Evolutionary conservation across 805 yeast species (phyloP).

Genomic region (Ogataea corticis): DNA sequence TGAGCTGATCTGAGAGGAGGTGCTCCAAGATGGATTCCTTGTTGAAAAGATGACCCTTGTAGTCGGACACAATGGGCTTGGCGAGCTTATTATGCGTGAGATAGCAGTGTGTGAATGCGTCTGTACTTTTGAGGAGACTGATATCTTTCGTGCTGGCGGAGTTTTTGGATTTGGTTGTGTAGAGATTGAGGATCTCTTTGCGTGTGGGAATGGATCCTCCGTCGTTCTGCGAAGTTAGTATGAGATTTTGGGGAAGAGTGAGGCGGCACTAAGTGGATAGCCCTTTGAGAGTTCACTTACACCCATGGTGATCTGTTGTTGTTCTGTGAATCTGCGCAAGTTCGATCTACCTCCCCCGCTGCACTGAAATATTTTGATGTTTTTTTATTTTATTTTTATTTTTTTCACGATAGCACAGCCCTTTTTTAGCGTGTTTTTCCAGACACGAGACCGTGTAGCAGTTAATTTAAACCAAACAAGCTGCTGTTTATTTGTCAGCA

Average conservation of each 20-base stretch:
- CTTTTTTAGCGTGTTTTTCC: neutral
- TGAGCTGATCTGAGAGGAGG: constrained; percentile 40
- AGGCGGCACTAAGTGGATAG: no score
- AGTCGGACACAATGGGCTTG: constrained; percentile 67
- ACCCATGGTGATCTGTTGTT: constrained; percentile 19
- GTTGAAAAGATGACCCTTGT: constrained; percentile 61
- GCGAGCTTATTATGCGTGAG: constrained; percentile 43
- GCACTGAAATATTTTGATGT: no score
- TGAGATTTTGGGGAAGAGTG: neutral
- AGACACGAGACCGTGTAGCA: constrained; percentile 4
- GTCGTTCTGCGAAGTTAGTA: constrained; percentile 45
- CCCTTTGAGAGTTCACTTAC: no score
- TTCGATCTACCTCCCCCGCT: no score
- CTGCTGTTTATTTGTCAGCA: no score
- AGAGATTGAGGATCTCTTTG: constrained; percentile 44
- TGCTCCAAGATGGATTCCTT: constrained; percentile 63
- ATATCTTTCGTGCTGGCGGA: constrained; percentile 17
- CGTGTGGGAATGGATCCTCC: constrained; percentile 73
- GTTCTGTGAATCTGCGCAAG: no score
- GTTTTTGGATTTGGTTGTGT: constrained; percentile 11
- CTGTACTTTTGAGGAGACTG: constrained; percentile 26
- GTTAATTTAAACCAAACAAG: neutral
- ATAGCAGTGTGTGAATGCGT: constrained; percentile 50
- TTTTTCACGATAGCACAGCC: neutral
- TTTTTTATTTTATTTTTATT: no score